A percentile compares a stretch with the other conserved stretches of the same genome.
phyloP scores from a whole-genome alignment of 495 filamentous ascomycete genomes.

The Clavariopsis aquatica region DNA sequence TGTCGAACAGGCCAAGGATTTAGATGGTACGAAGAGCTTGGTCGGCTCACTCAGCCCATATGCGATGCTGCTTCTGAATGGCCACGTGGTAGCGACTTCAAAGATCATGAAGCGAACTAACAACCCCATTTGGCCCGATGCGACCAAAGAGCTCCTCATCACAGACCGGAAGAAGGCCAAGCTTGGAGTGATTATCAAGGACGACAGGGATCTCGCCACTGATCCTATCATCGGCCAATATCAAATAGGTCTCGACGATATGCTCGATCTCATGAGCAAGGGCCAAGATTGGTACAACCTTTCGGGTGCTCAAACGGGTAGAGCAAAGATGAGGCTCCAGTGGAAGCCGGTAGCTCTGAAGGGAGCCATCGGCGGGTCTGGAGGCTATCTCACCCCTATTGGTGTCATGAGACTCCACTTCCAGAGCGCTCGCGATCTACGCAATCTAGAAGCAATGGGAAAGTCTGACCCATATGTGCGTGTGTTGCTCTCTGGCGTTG shows the following conservation, averaged over 20 bases:
- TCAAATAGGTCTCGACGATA: conserved; percentile 90
- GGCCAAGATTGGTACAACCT: conserved; percentile 97
- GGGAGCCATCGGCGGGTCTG: conserved; percentile 69
- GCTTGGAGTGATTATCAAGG: conserved; percentile 89
- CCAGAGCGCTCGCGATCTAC: conserved; percentile 74
- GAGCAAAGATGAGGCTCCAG: conserved; percentile 81
- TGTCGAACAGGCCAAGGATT: conserved; percentile 91
- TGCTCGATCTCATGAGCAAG: conserved; percentile 87
- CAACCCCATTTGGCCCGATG: conserved; percentile 89
- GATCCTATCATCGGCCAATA: conserved; percentile 87
- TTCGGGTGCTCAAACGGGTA: conserved; percentile 75
- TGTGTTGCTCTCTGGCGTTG: conserved; percentile 82
- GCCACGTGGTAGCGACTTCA: conserved; percentile 79
- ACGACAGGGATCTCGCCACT: conserved; percentile 80
- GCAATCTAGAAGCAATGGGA: conserved; percentile 92
- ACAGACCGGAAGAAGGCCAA: conserved; percentile 88
- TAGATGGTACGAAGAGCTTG: conserved; percentile 86
- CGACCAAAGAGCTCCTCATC: conserved; percentile 87
- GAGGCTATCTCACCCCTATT: conserved; percentile 89
- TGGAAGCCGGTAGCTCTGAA: conserved; percentile 93
- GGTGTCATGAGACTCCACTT: conserved; percentile 95
- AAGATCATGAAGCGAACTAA: conserved; percentile 94
- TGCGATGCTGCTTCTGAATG: conserved; percentile 81
- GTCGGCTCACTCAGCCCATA: conserved; percentile 90
- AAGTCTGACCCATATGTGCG: conserved; percentile 95